Conservation (phyloP, 805 yeast species). For the Metschnikowia drakensbergensis region DNA sequence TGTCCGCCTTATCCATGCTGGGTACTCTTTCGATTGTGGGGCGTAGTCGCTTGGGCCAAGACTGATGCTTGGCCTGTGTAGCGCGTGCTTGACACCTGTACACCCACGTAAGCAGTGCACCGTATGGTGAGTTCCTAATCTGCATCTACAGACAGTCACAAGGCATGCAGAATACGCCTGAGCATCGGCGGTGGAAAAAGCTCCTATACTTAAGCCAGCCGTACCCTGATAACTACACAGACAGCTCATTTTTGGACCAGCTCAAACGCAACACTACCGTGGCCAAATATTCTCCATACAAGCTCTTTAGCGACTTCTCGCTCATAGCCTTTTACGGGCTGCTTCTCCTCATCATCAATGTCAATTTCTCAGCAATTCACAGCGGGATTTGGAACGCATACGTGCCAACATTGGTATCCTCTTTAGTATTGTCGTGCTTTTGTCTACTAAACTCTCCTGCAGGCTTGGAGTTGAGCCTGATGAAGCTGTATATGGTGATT, state of each 20-base stretch:
- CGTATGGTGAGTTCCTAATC: too few species aligned
- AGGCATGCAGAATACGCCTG: not conserved
- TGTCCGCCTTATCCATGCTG: not conserved
- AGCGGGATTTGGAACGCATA: constrained; percentile 47
- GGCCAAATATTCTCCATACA: constrained; percentile 56
- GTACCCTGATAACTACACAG: constrained; percentile 90
- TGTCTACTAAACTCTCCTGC: constrained; percentile 4
- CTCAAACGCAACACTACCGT: constrained; percentile 75
- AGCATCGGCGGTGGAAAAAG: constrained; percentile 60
- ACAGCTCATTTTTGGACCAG: constrained; percentile 74
- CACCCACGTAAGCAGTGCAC: too few species aligned
- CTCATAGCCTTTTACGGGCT: constrained; percentile 64
- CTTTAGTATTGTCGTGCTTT: constrained; percentile 5
- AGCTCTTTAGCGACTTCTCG: constrained; percentile 67
- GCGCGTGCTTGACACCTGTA: too few species aligned
- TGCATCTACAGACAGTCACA: too few species aligned
- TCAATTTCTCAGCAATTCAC: constrained; percentile 65
- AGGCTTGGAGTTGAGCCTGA: constrained; percentile 5
- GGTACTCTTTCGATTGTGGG: too few species aligned
- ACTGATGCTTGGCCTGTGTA: too few species aligned
- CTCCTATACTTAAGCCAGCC: constrained; percentile 80
- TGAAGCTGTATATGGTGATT: constrained; percentile 58
- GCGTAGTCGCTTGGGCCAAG: too few species aligned
- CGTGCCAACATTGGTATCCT: constrained; percentile 35
- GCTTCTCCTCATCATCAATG: constrained; percentile 56